Base-by-base conservation (phyloP, 2,329 filamentous ascomycete genomes). In the Fusarium algeriense region DNA sequence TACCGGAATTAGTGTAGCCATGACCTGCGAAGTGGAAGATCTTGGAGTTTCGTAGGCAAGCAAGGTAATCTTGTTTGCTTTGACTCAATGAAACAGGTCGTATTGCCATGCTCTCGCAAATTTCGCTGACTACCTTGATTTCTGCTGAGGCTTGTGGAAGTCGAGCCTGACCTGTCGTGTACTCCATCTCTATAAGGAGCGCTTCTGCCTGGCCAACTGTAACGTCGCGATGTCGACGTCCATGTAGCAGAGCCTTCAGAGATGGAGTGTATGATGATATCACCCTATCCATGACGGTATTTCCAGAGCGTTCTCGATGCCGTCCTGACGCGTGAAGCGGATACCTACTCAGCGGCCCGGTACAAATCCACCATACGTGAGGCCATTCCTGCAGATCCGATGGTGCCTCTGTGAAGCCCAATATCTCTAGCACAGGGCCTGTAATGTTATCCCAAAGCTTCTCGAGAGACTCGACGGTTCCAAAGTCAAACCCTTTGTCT, bases 21-120 rank as follows among this genome's bases (percentile, higher is more conserved):
- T 64, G 59, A 0, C 59, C 59, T 15, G 37, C 59, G 12, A 65
- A 65, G 13, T 65, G 62, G 7, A 64, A 64, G 5, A 65, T 40
- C 1, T 28, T 57, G 20, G 37, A 40, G 20, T 32, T 19, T 13
- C 11, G 20, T 7, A 64, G 9, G 5, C 34, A 20, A 37, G 43
- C 28, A 6, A 62, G 14, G 7, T 19, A 3, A 4, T 48, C 59
- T 38, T 49, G 32, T 9, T 65, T 65, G 3, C 7, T 7, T 20
- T 34, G 20, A 6, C 14, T 9, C 0, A 3, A 4, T 17, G 14
- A 1, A 44, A 5, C 5, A 13, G 43, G 13, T 17, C n/a, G 19
- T 7, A 64, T 19, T 3, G 17, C 23, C 59, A 65, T 65, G 6
- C 34, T 41, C 7, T 11, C 28, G 9, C 45, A 66, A 3, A 58